Percentiles rank a stretch among this genome's conserved stretches.
Evolutionary conservation across 768 basidiomycete species (phyloP).

Genomic region (Leccinum boreale): DNA sequence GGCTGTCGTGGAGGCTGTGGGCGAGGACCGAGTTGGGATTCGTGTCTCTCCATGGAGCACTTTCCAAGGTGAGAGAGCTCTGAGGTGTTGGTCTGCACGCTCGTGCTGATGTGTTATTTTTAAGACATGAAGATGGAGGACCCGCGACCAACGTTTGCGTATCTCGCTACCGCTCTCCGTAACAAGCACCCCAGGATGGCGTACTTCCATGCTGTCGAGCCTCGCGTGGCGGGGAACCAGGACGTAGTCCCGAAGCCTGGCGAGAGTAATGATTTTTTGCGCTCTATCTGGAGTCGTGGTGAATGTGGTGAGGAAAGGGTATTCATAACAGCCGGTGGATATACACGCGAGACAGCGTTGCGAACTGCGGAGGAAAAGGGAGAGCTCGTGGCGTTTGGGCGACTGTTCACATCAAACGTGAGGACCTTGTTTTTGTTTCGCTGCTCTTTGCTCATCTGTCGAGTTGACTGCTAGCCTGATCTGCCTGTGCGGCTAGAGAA

Average conservation of each 20-base stretch:
- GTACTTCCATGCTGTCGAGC: background rate
- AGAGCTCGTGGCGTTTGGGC: background rate
- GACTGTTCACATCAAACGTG: background rate
- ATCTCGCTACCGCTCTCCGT: background rate
- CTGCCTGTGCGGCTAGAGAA: background rate
- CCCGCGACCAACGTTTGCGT: background rate
- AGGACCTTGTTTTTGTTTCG: background rate
- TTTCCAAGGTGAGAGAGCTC: background rate
- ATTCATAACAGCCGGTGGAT: background rate
- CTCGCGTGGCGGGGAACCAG: background rate
- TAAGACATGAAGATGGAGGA: background rate
- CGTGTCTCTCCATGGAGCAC: background rate
- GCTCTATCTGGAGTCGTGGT: background rate
- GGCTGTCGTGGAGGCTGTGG: background rate
- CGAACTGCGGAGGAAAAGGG: background rate
- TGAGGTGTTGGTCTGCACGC: background rate
- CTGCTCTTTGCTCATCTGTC: background rate
- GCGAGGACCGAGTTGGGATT: background rate
- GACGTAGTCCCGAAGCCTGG: background rate
- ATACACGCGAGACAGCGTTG: background rate
- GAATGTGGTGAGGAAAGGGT: background rate
- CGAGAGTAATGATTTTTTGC: background rate
- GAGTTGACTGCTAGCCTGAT: background rate
- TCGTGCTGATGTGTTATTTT: background rate
- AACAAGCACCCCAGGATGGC: background rate